Evolutionary conservation across 2,329 filamentous ascomycete species (phyloP), one percentile per base, ranked within the genome.

Genomic region (Dothideomycetes sp.): DNA sequence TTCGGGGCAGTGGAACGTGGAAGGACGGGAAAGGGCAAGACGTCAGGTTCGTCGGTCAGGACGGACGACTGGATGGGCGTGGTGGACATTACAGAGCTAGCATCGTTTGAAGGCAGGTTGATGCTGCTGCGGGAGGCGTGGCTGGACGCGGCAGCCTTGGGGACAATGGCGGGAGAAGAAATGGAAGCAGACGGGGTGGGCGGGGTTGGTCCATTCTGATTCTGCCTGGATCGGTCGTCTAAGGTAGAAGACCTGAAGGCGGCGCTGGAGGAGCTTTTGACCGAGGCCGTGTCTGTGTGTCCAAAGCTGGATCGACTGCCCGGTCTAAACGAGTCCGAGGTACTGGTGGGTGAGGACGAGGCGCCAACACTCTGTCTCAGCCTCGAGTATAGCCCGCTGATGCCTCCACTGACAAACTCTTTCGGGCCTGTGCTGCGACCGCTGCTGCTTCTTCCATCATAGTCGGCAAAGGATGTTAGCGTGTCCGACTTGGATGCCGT

Each of bases 391-490:
- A 96, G 66, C 1, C 89, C 87, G 54, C 84, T 94, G 34, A 96
- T 68, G 15, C 58, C 57, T 43, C 50, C 56, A 40, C 50, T 55
- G 39, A 59, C 57, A 22, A 59, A 44, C 48, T 60, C 58, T 48
- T 60, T 60, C 9, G 57, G 48, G 12, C 55, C 55, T 12, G 46
- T 31, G 17, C 50, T 45, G 16, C 39, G 41, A 16, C 40, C 31
- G 14, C 38, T 36, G 27, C 42, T 47, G 8, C 34, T 33, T 5
- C 37, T 43, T 4, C 89, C 86, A 46, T 91, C 84, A 53, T 94
- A 88, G 55, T 95, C 88, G 62, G 93, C 93, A 63, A 96, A 96
- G 7, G 87, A 93, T 2, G 89, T 96, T 35, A 96, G 70, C 24
- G 79, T 76, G 46, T 83, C 82, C 24, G 84, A 84, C 56, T 84